Evolutionary conservation across 2,329 filamentous ascomycete genomes (phyloP), one percentile per base, ranked within the genome.

Genomic region (Lecanicillium sp.): DNA sequence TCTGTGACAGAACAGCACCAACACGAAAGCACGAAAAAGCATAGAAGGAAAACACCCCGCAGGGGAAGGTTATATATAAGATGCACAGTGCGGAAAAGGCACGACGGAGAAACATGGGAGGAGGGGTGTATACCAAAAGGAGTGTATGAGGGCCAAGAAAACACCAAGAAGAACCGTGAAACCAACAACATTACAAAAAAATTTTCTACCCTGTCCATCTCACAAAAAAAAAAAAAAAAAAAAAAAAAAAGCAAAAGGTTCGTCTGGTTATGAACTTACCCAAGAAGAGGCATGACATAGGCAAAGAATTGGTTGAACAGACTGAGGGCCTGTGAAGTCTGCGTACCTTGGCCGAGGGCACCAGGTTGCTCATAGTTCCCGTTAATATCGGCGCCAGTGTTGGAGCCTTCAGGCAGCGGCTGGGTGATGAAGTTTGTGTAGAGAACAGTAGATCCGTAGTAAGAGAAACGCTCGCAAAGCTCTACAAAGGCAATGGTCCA

Each of bases 381-480:
- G n/a, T 46, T 43, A 13, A 54, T 42, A 28, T 58, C 60, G 29
- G 71, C 68, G 42, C 77, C 79, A 1, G 74, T 77, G 17, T 50
- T 67, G 5, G 74, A 79, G 13, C 68, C 69, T 0, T 45, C 37
- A 2, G 78, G 77, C 19, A 81, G 60, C 22, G 65, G 61, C 37
- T 71, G 65, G 48, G 75, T 72, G 50, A 81, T 71, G 51, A 77
- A 82, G 60, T 81, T 81, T 55, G 75, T 77, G 74, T 81, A 84
- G 20, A 85, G 67, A 22, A 80, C 71, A 31, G 76, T 72, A 4
- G 79, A 80, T 39, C 83, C 84, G 53, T 87, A 87, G 72, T 86
- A 88, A 12, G 79, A 82, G 62, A 85, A 86, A 35, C 83, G 79
- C 63, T 88, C 84, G 62, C 79, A 84, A 41, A 86, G 64, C 60